Evolutionary conservation across 2,329 filamentous ascomycete species (phyloP).

Genomic region (Dendrostoma leiphaemia): DNA sequence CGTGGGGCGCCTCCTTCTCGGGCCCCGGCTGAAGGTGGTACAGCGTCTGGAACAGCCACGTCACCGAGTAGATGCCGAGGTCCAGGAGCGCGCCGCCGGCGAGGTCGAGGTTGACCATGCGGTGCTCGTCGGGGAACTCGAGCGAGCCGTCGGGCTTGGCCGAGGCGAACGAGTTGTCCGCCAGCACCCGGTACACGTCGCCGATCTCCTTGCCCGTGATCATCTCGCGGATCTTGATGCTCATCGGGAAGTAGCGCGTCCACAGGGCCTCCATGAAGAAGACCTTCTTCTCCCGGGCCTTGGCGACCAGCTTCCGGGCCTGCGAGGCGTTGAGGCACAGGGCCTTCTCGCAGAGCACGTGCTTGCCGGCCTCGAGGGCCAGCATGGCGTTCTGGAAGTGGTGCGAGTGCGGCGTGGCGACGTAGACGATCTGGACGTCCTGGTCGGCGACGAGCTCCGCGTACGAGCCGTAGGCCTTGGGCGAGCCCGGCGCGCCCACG

Average conservation of each 20-base stretch:
- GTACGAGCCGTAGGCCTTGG: slow-evolving; percentile 77
- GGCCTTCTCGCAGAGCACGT: slow-evolving; percentile 88
- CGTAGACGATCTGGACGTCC: slow-evolving; percentile 81
- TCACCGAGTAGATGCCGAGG: slow-evolving; percentile 83
- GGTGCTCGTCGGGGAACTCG: slow-evolving; percentile 60
- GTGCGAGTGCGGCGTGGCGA: slow-evolving; percentile 88
- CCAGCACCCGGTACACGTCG: slow-evolving; percentile 58
- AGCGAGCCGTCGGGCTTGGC: slow-evolving; percentile 55
- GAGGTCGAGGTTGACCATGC: slow-evolving; percentile 79
- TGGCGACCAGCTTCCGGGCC: slow-evolving; percentile 67
- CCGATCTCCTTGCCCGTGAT: slow-evolving; percentile 55
- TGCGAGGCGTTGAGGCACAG: slow-evolving; percentile 83
- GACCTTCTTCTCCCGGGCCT: slow-evolving; percentile 68
- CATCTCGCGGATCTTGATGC: slow-evolving; percentile 70
- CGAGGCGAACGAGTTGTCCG: slow-evolving; percentile 60
- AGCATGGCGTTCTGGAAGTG: slow-evolving; percentile 90
- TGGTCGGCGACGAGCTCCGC: slow-evolving; percentile 75
- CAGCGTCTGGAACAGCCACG: slow-evolving; percentile 86
- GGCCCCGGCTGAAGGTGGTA: slow-evolving; percentile 69
- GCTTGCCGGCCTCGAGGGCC: slow-evolving; percentile 78
- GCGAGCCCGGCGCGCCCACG: slow-evolving; percentile 64
- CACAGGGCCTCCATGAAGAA: slow-evolving; percentile 87
- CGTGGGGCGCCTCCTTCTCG: slow-evolving; percentile 62
- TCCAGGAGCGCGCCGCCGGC: slow-evolving; percentile 83
- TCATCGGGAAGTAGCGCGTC: slow-evolving; percentile 86